phyloP scores from a whole-genome alignment of 306 rosid genomes.

The Acacia crassicarpa region DNA sequence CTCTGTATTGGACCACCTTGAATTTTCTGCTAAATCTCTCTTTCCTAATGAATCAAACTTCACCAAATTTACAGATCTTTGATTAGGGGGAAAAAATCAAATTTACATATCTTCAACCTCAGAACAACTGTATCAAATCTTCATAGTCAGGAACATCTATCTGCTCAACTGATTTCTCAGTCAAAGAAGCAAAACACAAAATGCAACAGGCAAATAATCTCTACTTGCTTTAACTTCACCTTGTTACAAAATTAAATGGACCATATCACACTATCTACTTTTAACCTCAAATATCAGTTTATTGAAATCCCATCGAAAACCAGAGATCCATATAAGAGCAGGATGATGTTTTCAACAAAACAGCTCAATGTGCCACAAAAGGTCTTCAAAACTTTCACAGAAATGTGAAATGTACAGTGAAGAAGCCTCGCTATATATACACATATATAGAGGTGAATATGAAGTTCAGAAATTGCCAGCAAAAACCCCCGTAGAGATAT shows the following conservation, averaged over 20 bases:
- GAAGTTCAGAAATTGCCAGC: not conserved
- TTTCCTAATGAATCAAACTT: not conserved
- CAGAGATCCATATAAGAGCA: not conserved
- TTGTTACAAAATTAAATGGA: constrained; percentile 1
- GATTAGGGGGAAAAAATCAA: no score
- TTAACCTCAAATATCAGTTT: not conserved
- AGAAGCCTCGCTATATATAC: not conserved
- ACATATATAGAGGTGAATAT: constrained; percentile 3
- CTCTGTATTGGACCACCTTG: not conserved
- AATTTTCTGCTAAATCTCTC: not conserved
- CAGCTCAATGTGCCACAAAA: not conserved
- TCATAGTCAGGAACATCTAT: not conserved
- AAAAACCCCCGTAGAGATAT: not conserved
- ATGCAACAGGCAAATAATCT: not conserved
- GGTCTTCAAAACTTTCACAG: not conserved
- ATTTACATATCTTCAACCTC: not conserved
- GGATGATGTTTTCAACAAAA: not conserved
- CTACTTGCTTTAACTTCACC: constrained; percentile 10
- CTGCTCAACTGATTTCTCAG: not conserved
- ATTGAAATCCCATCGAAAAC: not conserved
- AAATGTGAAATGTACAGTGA: not conserved
- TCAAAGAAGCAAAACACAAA: not conserved
- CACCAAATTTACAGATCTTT: not conserved
- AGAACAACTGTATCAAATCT: not conserved
- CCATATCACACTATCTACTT: not conserved